phyloP scores from a whole-genome alignment of 345 rosid species.

The Noccaea bulbosa region DNA sequence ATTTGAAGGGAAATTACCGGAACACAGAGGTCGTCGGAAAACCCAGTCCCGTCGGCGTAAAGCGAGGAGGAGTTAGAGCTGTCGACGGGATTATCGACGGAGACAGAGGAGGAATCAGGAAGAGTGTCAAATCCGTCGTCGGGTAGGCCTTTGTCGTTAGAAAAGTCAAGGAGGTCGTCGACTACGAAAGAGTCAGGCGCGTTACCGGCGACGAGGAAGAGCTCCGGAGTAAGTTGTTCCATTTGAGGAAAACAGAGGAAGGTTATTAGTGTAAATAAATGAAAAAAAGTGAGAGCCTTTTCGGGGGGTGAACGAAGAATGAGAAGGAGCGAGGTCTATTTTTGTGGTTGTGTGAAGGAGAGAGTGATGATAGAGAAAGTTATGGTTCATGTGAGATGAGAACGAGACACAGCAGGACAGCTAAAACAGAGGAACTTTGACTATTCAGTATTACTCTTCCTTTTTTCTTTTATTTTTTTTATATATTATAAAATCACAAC shows the following conservation, averaged over 20 bases:
- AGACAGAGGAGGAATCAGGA: conserved; percentile 56
- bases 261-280: conserved; percentile 29
- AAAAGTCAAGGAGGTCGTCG: conserved; percentile 89
- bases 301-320: conserved; percentile 25
- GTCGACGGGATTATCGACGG: conserved; percentile 27
- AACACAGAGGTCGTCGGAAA: conserved; percentile 71
- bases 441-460: conserved; percentile 12
- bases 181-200: conserved; percentile 82
- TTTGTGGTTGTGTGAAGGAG: conserved; percentile 39
- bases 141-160: conserved; percentile 61
- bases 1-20: conserved; percentile 57
- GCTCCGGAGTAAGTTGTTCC: conserved; percentile 39
- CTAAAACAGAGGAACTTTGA: conserved; percentile 47
- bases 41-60: conserved; percentile 47
- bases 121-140: conserved; percentile 39
- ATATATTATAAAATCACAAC: background rate
- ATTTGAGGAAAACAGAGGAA: conserved; percentile 14
- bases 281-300: conserved; percentile 7
- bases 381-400: conserved; percentile 46
- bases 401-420: conserved; percentile 38
- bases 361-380: conserved; percentile 47
- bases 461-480: background rate
- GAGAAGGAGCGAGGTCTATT: conserved; percentile 32
- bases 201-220: conserved; percentile 41
- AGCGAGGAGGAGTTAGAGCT: conserved; percentile 41